These are phyloP conservation scores for Pichia pseudocactophila DNA, from an alignment of 805 yeast genomes.

Conservation along the genomic window DNA sequence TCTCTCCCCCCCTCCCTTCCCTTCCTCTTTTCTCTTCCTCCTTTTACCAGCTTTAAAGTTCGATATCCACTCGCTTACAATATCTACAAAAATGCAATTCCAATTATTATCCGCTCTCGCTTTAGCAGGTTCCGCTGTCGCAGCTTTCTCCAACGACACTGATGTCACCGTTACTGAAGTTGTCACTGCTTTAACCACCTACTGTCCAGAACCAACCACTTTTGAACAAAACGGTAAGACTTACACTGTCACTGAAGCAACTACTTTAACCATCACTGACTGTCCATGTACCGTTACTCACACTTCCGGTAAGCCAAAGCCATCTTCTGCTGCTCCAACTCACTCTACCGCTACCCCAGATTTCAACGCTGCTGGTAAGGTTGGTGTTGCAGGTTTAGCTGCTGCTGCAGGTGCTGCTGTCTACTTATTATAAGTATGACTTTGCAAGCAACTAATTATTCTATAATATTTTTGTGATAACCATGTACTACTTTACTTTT, in stretches of 20 bases:
- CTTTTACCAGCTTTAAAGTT: slow-evolving; percentile 9
- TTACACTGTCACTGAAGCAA: slow-evolving; percentile 67
- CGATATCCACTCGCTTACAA: slow-evolving; percentile 26
- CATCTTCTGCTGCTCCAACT: slow-evolving; percentile 14
- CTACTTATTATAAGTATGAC: slow-evolving; percentile 30
- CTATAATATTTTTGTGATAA: no score
- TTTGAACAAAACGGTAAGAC: slow-evolving; percentile 58
- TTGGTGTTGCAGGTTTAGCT: slow-evolving; percentile 32
- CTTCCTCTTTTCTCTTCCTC: neutral
- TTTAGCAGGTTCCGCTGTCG: slow-evolving; percentile 34
- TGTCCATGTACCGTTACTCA: slow-evolving; percentile 65
- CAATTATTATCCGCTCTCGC: slow-evolving; percentile 27
- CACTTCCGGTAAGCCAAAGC: slow-evolving; percentile 5
- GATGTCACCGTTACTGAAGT: slow-evolving; percentile 46
- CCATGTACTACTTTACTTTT: no score
- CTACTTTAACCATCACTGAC: slow-evolving; percentile 80
- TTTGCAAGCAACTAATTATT: no score
- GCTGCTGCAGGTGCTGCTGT: slow-evolving; percentile 33
- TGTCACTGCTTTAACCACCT: slow-evolving; percentile 68
- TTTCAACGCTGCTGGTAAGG: slow-evolving; percentile 24
- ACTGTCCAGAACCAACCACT: slow-evolving; percentile 72
- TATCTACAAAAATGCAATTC: slow-evolving; percentile 28
- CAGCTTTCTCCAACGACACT: slow-evolving; percentile 38
- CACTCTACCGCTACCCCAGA: slow-evolving; percentile 14
- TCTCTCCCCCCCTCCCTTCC: neutral